Evolutionary conservation across 768 basidiomycete genomes (phyloP).

Genomic region (Sarcodon sp.): DNA sequence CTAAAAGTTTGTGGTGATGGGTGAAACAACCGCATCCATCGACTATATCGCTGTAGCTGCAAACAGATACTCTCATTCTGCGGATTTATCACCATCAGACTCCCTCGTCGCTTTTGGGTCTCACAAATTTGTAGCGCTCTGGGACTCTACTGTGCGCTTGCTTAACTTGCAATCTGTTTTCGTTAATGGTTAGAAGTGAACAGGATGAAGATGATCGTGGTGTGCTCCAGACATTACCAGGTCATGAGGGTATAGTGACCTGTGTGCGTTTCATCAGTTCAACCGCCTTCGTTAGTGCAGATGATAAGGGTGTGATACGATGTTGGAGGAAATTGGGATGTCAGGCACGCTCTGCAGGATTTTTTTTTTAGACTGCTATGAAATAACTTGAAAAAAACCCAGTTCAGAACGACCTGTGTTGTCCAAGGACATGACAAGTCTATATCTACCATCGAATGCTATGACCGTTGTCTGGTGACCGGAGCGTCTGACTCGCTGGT

Average conservation of each 20-base stretch:
- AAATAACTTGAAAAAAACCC: conserved; percentile 12
- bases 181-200: conserved; percentile 1
- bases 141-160: conserved; percentile 36
- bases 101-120: conserved; percentile 45
- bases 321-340: conserved; percentile 39
- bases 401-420: conserved; percentile 44
- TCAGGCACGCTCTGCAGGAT: conserved; percentile 23
- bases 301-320: conserved; percentile 57
- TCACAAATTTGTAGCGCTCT: conserved; percentile 41
- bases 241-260: conserved; percentile 64
- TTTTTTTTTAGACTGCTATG: conserved; percentile 8
- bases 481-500: conserved; percentile 76
- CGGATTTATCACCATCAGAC: conserved; percentile 16
- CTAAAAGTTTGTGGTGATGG: not conserved
- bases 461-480: conserved; percentile 42
- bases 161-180: not conserved
- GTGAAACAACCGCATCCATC: conserved; percentile 7
- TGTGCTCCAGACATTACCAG: conserved; percentile 58
- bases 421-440: conserved; percentile 54
- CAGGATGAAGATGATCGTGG: conserved; percentile 41
- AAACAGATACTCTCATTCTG: conserved; percentile 31
- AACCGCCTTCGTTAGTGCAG: conserved; percentile 51
- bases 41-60: conserved; percentile 34
- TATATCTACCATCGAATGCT: conserved; percentile 52
- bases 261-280: conserved; percentile 55